These are phyloP conservation scores for Elsinoe arachidis DNA, from an alignment of 2,329 filamentous ascomycete species.

Conservation along the genomic window DNA sequence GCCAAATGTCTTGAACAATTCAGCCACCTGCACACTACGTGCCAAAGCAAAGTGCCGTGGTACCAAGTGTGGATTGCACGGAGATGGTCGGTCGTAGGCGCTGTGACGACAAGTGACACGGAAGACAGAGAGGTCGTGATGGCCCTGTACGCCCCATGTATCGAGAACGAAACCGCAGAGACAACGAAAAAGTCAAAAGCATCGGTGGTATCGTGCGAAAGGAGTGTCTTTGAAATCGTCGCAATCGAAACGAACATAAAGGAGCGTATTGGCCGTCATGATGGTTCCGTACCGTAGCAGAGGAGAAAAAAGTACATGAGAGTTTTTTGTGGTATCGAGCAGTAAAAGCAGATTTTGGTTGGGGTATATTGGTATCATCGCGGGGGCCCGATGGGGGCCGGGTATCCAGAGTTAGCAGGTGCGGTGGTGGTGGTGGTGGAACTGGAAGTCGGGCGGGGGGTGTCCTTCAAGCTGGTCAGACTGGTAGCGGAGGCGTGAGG, in stretches of 20 bases:
- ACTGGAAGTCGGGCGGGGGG: constrained; percentile 18
- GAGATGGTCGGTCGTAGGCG: background rate
- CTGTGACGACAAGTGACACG: background rate
- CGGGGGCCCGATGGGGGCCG: constrained; percentile 32
- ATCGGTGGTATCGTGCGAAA: constrained; percentile 8
- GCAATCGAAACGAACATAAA: background rate
- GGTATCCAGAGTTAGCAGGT: constrained; percentile 30
- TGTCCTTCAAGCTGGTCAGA: constrained; percentile 13
- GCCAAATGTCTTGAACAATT: background rate
- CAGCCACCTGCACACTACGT: too few relatives aligned
- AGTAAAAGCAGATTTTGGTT: constrained; percentile 11
- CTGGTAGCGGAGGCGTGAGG: background rate
- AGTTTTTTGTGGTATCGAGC: constrained; percentile 12
- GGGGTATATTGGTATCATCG: constrained; percentile 21
- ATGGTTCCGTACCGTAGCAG: background rate
- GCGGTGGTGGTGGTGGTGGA: constrained; percentile 16
- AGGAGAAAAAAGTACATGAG: constrained; percentile 1
- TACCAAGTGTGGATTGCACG: background rate
- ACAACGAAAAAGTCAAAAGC: background rate
- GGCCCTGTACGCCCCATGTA: background rate
- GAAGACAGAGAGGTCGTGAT: background rate
- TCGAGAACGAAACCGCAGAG: background rate
- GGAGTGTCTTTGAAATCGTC: constrained; percentile 1
- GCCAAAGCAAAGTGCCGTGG: background rate
- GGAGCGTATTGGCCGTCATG: background rate